A percentile compares a stretch with the other conserved stretches of the same genome.
Conservation (phyloP, 2,329 filamentous ascomycete genomes). For the Sporothrix luriei region DNA sequence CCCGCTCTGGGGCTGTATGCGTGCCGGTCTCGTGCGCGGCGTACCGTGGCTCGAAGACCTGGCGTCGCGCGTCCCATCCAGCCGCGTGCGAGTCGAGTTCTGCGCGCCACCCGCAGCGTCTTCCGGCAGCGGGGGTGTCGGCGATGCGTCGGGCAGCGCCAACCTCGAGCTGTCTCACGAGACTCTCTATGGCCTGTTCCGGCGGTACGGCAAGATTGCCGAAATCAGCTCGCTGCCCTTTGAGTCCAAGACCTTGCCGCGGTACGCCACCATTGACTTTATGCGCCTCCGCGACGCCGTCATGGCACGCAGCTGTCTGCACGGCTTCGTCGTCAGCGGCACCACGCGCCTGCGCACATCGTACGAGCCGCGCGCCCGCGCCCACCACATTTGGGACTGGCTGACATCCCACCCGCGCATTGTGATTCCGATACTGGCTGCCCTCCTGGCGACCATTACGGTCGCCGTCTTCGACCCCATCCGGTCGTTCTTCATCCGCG, state of each 20-base stretch:
- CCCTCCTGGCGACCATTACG: constrained; percentile 77
- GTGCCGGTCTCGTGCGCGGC: constrained; percentile 74
- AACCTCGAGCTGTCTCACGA: constrained; percentile 84
- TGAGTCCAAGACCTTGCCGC: constrained; percentile 82
- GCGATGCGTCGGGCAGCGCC: constrained; percentile 55
- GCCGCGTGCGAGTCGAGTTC: constrained; percentile 80
- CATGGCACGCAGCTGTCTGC: constrained; percentile 89
- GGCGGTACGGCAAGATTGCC: constrained; percentile 84
- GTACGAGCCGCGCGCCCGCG: constrained; percentile 78
- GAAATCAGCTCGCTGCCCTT: constrained; percentile 82
- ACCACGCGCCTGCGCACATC: constrained; percentile 72
- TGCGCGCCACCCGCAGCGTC: constrained; percentile 63
- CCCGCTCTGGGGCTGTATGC: constrained; percentile 68
- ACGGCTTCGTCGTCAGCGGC: constrained; percentile 71
- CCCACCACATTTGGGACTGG: constrained; percentile 84
- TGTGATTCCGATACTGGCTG: constrained; percentile 79
- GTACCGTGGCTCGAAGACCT: constrained; percentile 94
- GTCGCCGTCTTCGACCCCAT: constrained; percentile 94
- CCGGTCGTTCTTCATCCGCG: constrained; percentile 86
- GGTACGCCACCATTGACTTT: constrained; percentile 80
- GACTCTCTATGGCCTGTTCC: constrained; percentile 80
- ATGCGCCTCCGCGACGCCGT: constrained; percentile 72
- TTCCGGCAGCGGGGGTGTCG: constrained; percentile 24
- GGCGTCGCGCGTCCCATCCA: constrained; percentile 72
- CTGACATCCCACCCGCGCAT: constrained; percentile 82